phyloP scores from a whole-genome alignment of 179 eudicot genomes.

The Gypsophila paniculata region DNA sequence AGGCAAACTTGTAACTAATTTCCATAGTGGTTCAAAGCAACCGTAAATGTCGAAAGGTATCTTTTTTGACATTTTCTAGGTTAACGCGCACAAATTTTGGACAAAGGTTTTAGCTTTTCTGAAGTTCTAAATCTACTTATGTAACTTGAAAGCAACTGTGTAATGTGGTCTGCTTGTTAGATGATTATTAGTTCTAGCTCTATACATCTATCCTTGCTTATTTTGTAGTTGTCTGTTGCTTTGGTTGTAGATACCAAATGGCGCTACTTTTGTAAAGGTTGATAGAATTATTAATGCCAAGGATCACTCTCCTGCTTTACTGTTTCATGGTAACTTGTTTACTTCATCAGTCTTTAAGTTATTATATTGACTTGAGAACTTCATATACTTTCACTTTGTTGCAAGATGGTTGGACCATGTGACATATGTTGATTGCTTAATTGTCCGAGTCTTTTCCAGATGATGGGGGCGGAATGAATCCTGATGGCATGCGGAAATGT shows the following conservation, averaged over 20 bases:
- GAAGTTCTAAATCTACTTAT: background rate
- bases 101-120: background rate
- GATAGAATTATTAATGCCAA: slow-evolving; percentile 62
- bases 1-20: background rate
- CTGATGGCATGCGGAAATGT: slow-evolving; percentile 79
- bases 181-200: background rate
- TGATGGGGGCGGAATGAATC: slow-evolving; percentile 99
- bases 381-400: background rate
- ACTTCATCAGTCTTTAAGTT: slow-evolving; percentile 12
- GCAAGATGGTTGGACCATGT: slow-evolving; percentile 9
- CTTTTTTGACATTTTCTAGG: background rate
- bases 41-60: background rate
- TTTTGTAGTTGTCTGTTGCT: slow-evolving; percentile 19
- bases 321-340: slow-evolving; percentile 61
- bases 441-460: slow-evolving; percentile 41
- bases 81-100: background rate
- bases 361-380: background rate
- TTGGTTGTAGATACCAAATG: slow-evolving; percentile 57
- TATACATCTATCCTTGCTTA: slow-evolving; percentile 9
- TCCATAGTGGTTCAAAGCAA: slow-evolving; percentile 2
- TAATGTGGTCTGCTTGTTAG: background rate
- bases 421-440: slow-evolving; percentile 11
- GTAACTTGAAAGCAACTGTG: background rate
- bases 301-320: slow-evolving; percentile 84
- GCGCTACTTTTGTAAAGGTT: slow-evolving; percentile 89